phyloP scores from a whole-genome alignment of 768 basidiomycete genomes.

The Mycena belliarum region DNA sequence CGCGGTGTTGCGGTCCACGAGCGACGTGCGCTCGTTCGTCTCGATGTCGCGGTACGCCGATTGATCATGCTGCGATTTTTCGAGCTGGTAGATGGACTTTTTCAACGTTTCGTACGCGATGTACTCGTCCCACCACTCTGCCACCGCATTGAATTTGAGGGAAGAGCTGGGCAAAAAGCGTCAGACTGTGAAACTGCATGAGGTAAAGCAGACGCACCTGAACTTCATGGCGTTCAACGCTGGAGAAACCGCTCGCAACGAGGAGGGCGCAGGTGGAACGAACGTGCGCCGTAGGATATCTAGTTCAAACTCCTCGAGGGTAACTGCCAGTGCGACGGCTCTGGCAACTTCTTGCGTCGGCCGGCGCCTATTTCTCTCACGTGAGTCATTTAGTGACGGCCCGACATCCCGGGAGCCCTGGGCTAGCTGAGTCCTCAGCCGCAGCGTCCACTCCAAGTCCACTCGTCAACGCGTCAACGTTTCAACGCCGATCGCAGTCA shows the following conservation, averaged over 20 bases:
- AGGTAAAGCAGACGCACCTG: constrained; percentile 40
- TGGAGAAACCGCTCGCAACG: too few species aligned
- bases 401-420: too few species aligned
- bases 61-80: constrained; percentile 67
- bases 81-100: constrained; percentile 82
- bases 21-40: constrained; percentile 57
- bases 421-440: too few species aligned
- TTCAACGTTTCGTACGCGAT: constrained; percentile 88
- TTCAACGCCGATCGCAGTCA: background rate
- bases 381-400: too few species aligned
- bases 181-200: background rate
- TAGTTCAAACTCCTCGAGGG: too few species aligned
- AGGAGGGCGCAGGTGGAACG: too few species aligned
- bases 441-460: too few species aligned
- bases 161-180: constrained; percentile 56
- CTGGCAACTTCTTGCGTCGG: too few species aligned
- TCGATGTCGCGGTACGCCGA: constrained; percentile 57
- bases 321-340: too few species aligned
- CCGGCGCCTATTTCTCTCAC: too few species aligned
- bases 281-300: too few species aligned
- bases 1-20: constrained; percentile 42
- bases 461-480: too few species aligned
- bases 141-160: constrained; percentile 87
- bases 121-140: constrained; percentile 93
- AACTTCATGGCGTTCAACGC: constrained; percentile 70